These are phyloP conservation scores for Pythium phragmitis DNA, from an alignment of 352 stramenopile species.

Conservation along the genomic window DNA sequence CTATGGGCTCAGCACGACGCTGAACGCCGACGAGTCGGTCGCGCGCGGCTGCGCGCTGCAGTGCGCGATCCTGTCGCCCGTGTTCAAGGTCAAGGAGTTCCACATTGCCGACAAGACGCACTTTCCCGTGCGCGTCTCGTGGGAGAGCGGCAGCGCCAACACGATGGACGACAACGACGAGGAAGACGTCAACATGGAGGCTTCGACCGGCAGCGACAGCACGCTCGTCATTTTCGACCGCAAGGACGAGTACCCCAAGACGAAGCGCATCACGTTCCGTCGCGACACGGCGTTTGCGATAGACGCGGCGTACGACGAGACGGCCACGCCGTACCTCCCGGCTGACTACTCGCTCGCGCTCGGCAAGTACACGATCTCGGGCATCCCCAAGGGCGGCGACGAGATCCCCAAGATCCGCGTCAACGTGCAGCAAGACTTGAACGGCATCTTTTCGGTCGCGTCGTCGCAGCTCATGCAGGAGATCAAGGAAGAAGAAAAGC, in stretches of 20 bases:
- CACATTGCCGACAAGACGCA: conserved; percentile 86
- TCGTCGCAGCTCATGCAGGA: conserved; percentile 98
- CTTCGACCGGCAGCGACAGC: conserved; percentile 50
- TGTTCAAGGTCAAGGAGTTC: conserved; percentile 97
- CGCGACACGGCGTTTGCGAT: conserved; percentile 93
- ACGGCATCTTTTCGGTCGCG: conserved; percentile 94
- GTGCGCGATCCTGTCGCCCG: conserved; percentile 97
- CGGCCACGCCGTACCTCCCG: conserved; percentile 59
- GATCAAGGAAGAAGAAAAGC: conserved; percentile 68
- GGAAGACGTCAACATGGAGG: conserved; percentile 86
- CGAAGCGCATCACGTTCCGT: conserved; percentile 96
- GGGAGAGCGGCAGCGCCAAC: conserved; percentile 73
- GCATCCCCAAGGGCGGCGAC: conserved; percentile 66
- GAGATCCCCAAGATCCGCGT: conserved; percentile 93
- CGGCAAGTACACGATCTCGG: conserved; percentile 93
- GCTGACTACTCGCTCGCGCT: conserved; percentile 79
- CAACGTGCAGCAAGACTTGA: conserved; percentile 97
- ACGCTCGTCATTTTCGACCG: conserved; percentile 95
- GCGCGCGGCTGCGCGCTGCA: conserved; percentile 96
- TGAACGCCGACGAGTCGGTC: conserved; percentile 99
- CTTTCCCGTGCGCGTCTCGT: conserved; percentile 94
- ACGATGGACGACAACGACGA: conserved; percentile 63
- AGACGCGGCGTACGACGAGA: conserved; percentile 87
- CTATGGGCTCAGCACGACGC: conserved; percentile 96
- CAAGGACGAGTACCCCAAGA: conserved; percentile 96